A percentile compares a stretch with the other conserved stretches of the same genome.
Evolutionary conservation across 2,329 filamentous ascomycete species (phyloP).

Genomic region (Juglanconis oblonga): DNA sequence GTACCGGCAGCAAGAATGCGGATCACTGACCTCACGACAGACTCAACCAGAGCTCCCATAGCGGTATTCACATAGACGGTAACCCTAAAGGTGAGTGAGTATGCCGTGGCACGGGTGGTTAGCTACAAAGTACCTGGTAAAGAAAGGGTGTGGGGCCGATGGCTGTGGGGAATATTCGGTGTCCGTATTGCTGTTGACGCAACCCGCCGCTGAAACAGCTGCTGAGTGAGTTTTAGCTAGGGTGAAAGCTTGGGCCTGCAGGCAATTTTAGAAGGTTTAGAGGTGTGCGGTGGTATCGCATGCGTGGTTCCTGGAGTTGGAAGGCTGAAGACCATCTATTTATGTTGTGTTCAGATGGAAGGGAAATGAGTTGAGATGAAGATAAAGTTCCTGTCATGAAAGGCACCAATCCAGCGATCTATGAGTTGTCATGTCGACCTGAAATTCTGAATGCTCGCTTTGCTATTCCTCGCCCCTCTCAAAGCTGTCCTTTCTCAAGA

Average conservation of each 20-base stretch:
- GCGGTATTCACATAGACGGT: no score
- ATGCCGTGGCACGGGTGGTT: no score
- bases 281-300: neutral
- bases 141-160: no score
- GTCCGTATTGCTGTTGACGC: no score
- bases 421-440: neutral
- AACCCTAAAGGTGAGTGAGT: no score
- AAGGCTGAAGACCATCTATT: neutral
- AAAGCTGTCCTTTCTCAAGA: neutral
- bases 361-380: neutral
- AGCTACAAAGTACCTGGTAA: no score
- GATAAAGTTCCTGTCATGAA: neutral
- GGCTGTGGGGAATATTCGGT: no score
- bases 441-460: neutral
- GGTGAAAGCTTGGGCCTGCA: neutral
- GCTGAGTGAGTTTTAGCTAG: no score
- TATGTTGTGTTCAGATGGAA: neutral
- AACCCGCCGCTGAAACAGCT: no score
- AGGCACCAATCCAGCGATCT: neutral
- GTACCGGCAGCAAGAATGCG: no score
- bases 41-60: no score
- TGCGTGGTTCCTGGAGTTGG: neutral
- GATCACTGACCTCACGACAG: no score
- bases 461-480: neutral
- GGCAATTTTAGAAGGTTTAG: neutral